A percentile compares a stretch with the other conserved stretches of the same genome.
These are phyloP conservation scores for Pyronema domesticum DNA, from an alignment of 495 filamentous ascomycete genomes.

Conservation along the genomic window DNA sequence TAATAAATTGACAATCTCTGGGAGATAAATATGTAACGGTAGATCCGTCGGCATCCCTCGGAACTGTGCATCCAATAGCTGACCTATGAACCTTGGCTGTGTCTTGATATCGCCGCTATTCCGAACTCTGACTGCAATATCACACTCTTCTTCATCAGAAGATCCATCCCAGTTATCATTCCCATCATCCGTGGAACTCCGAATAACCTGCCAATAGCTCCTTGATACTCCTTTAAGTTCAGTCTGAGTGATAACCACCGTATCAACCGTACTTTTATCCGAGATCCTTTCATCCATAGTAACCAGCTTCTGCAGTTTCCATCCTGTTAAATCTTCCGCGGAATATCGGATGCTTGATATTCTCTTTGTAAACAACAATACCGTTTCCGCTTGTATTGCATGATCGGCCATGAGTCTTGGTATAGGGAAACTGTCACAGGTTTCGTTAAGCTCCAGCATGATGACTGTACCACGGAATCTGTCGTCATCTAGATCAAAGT, in stretches of 20 bases:
- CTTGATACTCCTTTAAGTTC: neutral
- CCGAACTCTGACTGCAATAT: neutral
- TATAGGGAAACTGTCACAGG: neutral
- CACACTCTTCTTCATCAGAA: neutral
- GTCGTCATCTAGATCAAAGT: neutral
- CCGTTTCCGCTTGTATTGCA: neutral
- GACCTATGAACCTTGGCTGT: neutral
- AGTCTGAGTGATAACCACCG: neutral
- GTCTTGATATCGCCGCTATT: neutral
- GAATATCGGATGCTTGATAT: neutral
- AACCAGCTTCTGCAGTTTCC: neutral
- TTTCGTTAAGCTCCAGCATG: neutral
- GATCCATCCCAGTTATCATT: neutral
- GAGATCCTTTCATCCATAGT: neutral
- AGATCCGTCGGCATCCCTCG: constrained; percentile 4
- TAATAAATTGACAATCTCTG: neutral
- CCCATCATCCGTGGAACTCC: neutral
- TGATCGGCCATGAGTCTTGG: neutral
- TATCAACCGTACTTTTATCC: neutral
- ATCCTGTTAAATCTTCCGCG: neutral
- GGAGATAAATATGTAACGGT: constrained; percentile 23
- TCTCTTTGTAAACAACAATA: neutral
- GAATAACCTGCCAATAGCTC: neutral
- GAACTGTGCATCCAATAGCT: neutral
- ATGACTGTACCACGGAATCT: neutral